Evolutionary conservation across 2,329 filamentous ascomycete genomes (phyloP).

Genomic region (Pseudocercospora pini-densiflorae): DNA sequence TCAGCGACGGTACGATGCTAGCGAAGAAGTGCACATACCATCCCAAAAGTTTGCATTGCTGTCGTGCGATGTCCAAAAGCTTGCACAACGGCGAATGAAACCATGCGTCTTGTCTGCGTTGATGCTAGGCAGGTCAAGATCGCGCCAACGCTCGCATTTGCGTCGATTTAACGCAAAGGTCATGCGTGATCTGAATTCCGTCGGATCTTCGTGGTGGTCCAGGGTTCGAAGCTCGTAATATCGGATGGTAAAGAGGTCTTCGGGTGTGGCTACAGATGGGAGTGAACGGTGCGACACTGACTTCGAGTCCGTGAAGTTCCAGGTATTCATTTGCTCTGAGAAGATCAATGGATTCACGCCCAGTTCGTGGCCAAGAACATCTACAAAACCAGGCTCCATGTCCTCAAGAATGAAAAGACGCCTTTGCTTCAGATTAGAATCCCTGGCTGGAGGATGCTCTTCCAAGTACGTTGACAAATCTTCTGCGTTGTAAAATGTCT

Average conservation of each 20-base stretch:
- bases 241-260: slow-evolving; percentile 28
- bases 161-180: slow-evolving; percentile 5
- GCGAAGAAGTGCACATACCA: not conserved
- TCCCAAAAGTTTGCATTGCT: slow-evolving; percentile 12
- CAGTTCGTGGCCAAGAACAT: slow-evolving; percentile 27
- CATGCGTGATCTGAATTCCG: not conserved
- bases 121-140: slow-evolving; percentile 25
- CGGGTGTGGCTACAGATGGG: slow-evolving; percentile 26
- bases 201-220: slow-evolving; percentile 17
- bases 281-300: slow-evolving; percentile 29
- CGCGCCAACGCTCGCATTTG: slow-evolving; percentile 29
- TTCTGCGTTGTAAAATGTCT: not conserved
- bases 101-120: slow-evolving; percentile 23
- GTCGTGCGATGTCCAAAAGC: slow-evolving; percentile 29
- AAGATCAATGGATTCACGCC: slow-evolving; percentile 32
- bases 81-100: slow-evolving; percentile 30
- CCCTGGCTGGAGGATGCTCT: not conserved
- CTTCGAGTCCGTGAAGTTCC: slow-evolving; percentile 31
- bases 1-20: not conserved
- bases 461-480: slow-evolving; percentile 4
- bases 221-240: slow-evolving; percentile 32
- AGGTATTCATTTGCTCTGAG: slow-evolving; percentile 34
- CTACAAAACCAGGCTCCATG: slow-evolving; percentile 30
- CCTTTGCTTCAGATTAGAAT: not conserved
- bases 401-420: slow-evolving; percentile 35